A percentile compares a stretch with the other conserved stretches of the same genome.
Evolutionary conservation across 768 basidiomycete species (phyloP).

Genomic region (Xerocomellus intermedius): DNA sequence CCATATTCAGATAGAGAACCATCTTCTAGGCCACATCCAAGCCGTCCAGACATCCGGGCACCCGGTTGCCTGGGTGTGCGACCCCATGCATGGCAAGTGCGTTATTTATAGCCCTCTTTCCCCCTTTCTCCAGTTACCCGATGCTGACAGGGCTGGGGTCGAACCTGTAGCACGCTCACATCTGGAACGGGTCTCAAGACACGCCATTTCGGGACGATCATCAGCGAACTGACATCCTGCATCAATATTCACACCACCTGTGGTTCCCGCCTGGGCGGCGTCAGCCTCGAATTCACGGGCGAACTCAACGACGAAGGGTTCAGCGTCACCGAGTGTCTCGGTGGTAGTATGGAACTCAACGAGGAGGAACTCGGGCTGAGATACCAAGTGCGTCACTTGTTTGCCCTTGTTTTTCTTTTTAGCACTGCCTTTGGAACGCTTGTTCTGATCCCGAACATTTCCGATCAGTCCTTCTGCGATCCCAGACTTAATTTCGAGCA

Average conservation of each 20-base stretch:
- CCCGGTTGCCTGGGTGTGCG: constrained; percentile 91
- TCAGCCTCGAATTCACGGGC: constrained; percentile 91
- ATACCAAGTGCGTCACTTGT: constrained; percentile 62
- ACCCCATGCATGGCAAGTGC: constrained; percentile 99
- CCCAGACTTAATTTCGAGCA: constrained; percentile 94
- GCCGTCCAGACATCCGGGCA: constrained; percentile 80
- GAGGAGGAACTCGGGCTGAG: constrained; percentile 89
- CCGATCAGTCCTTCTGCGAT: constrained; percentile 81
- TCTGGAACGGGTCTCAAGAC: constrained; percentile 85
- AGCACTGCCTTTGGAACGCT: background rate
- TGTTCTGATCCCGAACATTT: background rate
- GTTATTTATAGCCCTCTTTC: constrained; percentile 28
- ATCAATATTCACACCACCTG: constrained; percentile 75
- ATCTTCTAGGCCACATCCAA: constrained; percentile 76
- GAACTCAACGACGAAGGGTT: constrained; percentile 89
- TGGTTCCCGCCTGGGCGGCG: constrained; percentile 74
- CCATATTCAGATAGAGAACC: constrained; percentile 59
- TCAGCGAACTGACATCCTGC: constrained; percentile 80
- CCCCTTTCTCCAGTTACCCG: background rate
- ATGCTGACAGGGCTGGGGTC: background rate
- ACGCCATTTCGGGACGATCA: constrained; percentile 84
- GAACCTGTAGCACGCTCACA: constrained; percentile 66
- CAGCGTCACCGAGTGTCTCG: constrained; percentile 94
- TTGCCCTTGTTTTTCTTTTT: background rate
- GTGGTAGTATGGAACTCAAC: constrained; percentile 91